Conservation (phyloP, 2,329 filamentous ascomycete genomes). For the Pseudogymnoascus sp. region DNA sequence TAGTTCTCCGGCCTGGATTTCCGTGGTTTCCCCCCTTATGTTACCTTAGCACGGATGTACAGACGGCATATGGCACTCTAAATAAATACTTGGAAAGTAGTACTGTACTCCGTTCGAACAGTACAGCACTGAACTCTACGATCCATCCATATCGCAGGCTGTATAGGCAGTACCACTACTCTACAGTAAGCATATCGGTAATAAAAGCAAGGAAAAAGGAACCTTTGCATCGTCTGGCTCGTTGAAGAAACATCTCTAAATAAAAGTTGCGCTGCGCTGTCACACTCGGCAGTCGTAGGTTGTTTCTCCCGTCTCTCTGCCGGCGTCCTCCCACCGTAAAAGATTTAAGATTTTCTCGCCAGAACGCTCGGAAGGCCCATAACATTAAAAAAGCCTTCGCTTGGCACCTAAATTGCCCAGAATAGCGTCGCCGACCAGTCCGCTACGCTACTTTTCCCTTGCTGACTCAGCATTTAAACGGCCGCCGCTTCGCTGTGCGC, state of each 20-base stretch:
- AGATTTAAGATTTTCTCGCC: slow-evolving; percentile 6
- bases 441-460: not conserved
- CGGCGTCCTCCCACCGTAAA: not conserved
- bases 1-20: not conserved
- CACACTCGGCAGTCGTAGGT: not conserved
- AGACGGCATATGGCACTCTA: not conserved
- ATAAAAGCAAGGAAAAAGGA: slow-evolving; percentile 5
- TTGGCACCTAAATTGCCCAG: not conserved
- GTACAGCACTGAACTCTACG: not conserved
- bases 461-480: slow-evolving; percentile 5
- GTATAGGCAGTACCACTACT: not conserved
- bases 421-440: slow-evolving; percentile 7
- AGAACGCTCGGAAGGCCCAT: slow-evolving; percentile 6
- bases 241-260: not conserved
- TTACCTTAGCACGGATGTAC: not conserved
- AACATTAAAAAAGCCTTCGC: slow-evolving; percentile 9
- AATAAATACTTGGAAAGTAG: slow-evolving; percentile 6
- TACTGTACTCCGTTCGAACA: not conserved
- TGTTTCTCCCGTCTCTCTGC: slow-evolving; percentile 4
- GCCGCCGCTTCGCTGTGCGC: slow-evolving; percentile 4
- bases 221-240: not conserved
- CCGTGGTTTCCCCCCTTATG: not conserved
- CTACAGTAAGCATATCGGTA: not conserved
- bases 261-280: not conserved
- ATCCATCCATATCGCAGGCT: too few relatives aligned